Base-by-base conservation (phyloP, 495 filamentous ascomycete species). In the Sporormia fimetaria region DNA sequence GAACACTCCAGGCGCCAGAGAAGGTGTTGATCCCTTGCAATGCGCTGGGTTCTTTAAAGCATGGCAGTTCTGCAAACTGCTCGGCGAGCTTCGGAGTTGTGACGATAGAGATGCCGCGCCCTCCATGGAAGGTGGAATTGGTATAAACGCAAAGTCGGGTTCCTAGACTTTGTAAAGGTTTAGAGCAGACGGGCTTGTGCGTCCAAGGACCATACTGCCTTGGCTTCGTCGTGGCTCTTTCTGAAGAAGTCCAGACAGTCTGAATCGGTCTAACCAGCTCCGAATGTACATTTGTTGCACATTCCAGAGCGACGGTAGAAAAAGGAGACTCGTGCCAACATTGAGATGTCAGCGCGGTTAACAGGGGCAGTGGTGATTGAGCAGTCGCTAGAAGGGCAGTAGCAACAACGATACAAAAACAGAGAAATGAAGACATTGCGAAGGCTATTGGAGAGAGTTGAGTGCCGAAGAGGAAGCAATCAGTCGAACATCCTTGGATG, bases 91-190 rank as follows among this genome's bases (percentile, higher is more conserved):
- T 48, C 10, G 44, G 50, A 6, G 50, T 53, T 3, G 50, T 53
- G 40, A 53, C 48, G 16, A 53, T 48, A 1, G 50, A 49, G 6
- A 53, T 53, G 6, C 50, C 50, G 5, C 50, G 18, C 6, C 50
- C 50, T 21, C 31, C 21, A 21, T 27, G 37, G 36, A 53, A 53
- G 1, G 34, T 40, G 10, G 33, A 16, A 23, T 36, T 49, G 5
- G 50, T 53, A 21, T 53, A 53, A 2, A 53, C 44, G 26, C 50
- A 53, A 4, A 53, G 34, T 27, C 49, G 32, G 22, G 17, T 38
- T 3, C 33, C 39, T 11, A 53, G 14, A 11, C 7, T 11, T 10
- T 46, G 17, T 8, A 48, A 17, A n/a, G 37, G 6, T 6, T 21
- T 22, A 8, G 50, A 48, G 30, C 50, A 53, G 9, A 48, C 12